phyloP scores from a whole-genome alignment of 768 basidiomycete genomes.

The Solioccasus polychromus region DNA sequence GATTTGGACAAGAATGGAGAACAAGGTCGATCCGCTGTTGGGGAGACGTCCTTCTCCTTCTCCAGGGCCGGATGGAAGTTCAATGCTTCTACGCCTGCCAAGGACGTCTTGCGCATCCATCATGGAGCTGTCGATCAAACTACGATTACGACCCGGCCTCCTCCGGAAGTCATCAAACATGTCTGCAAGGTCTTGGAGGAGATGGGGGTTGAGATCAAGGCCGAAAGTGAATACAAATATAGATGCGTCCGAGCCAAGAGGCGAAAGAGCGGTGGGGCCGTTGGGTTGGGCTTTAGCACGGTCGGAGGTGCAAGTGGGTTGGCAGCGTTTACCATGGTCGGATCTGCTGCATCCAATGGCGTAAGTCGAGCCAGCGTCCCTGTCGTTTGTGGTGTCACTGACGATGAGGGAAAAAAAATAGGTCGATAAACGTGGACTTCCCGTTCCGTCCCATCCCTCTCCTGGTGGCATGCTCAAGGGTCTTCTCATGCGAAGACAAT shows the following conservation, averaged over 20 bases:
- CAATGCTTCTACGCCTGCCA: slow-evolving; percentile 30
- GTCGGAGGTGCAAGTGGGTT: slow-evolving; percentile 43
- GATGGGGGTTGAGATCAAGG: slow-evolving; percentile 88
- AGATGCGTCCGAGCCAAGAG: slow-evolving; percentile 79
- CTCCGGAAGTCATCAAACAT: slow-evolving; percentile 86
- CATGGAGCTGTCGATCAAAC: slow-evolving; percentile 91
- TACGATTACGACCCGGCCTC: slow-evolving; percentile 79
- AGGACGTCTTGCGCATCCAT: slow-evolving; percentile 71
- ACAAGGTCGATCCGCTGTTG: slow-evolving; percentile 21
- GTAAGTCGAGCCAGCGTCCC: slow-evolving; percentile 54
- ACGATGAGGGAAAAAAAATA: slow-evolving; percentile 32
- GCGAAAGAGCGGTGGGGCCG: slow-evolving; percentile 49
- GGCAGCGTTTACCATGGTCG: slow-evolving; percentile 74
- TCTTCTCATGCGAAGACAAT: slow-evolving; percentile 85
- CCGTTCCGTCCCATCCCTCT: slow-evolving; percentile 75
- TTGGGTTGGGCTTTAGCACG: slow-evolving; percentile 43
- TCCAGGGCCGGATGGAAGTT: slow-evolving; percentile 37
- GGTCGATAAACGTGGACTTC: slow-evolving; percentile 89
- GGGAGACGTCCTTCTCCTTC: slow-evolving; percentile 35
- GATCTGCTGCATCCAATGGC: slow-evolving; percentile 82
- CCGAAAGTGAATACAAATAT: slow-evolving; percentile 90
- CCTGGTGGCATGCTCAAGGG: slow-evolving; percentile 80
- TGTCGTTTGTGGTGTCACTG: slow-evolving; percentile 4
- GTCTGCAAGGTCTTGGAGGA: slow-evolving; percentile 74
- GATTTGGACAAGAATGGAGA: slow-evolving; percentile 20